phyloP scores from a whole-genome alignment of 2,329 filamentous ascomycete species.

The Magnaporthiopsis poae region DNA sequence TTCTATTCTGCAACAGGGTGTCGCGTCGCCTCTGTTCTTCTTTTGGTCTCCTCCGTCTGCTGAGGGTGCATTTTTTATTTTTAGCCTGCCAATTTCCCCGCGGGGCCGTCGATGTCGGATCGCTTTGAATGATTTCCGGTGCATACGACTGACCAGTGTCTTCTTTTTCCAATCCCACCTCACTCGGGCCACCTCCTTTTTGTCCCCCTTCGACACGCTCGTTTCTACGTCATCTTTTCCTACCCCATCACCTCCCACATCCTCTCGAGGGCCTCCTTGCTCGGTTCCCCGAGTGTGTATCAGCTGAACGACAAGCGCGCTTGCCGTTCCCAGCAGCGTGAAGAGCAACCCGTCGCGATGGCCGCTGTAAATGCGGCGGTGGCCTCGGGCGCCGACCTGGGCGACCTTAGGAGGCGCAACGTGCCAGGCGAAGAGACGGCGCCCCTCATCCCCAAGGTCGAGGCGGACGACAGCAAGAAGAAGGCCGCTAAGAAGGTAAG shows the following conservation, averaged over 20 bases:
- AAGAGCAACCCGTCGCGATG: conserved; percentile 27
- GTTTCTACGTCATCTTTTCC: conserved; percentile 2
- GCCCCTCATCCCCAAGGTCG: conserved; percentile 25
- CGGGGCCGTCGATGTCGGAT: conserved; percentile 1
- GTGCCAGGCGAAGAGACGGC: conserved; percentile 31
- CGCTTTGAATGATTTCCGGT: not conserved
- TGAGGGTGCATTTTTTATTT: not conserved
- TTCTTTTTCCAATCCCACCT: conserved; percentile 1
- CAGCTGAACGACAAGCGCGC: not conserved
- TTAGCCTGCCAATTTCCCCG: not conserved
- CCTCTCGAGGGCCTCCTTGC: not conserved
- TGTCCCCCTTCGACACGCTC: conserved; percentile 7
- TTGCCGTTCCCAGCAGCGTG: not conserved
- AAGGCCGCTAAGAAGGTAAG: conserved; percentile 39
- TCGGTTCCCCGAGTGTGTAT: not conserved
- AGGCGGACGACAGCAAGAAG: conserved; percentile 53
- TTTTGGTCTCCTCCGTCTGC: not conserved
- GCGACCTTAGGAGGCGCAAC: conserved; percentile 48
- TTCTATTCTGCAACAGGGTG: not conserved
- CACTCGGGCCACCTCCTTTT: conserved; percentile 1
- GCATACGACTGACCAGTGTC: not conserved
- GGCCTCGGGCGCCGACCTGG: conserved; percentile 51
- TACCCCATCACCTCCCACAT: not conserved
- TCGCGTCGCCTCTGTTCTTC: not conserved
- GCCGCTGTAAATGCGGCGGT: conserved; percentile 43